phyloP scores from a whole-genome alignment of 306 rosid genomes.

The Spatholobus suberectus region DNA sequence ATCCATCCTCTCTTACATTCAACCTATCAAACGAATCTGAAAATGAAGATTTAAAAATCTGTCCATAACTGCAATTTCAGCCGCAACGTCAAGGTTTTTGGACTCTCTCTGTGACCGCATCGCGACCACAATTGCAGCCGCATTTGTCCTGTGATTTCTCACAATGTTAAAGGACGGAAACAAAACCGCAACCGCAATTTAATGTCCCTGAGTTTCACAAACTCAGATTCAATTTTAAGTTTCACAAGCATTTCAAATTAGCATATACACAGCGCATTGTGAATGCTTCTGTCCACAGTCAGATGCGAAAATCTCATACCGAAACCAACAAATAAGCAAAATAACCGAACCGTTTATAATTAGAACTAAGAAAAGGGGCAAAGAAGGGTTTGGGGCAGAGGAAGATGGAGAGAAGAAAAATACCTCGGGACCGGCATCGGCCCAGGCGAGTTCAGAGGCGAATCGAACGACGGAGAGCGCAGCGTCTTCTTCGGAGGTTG shows the following conservation, averaged over 20 bases:
- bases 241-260: neutral
- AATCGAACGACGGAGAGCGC: constrained; percentile 83
- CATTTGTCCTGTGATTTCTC: too few relatives aligned
- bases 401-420: too few relatives aligned
- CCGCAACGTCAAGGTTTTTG: too few relatives aligned
- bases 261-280: neutral
- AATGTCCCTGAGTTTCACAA: neutral
- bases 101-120: too few relatives aligned
- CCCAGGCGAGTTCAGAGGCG: constrained; percentile 89
- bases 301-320: neutral
- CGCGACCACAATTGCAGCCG: too few relatives aligned
- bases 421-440: constrained; percentile 95
- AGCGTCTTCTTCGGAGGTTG: constrained; percentile 90
- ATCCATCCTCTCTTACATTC: neutral
- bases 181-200: too few relatives aligned
- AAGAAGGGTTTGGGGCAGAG: neutral
- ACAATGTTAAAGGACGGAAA: too few relatives aligned
- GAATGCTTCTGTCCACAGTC: neutral
- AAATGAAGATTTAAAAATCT: too few relatives aligned
- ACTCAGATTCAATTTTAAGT: neutral
- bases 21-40: neutral
- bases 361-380: neutral
- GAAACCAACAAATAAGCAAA: neutral
- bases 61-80: too few relatives aligned
- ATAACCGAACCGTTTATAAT: neutral